Base-by-base conservation (phyloP, 2,329 filamentous ascomycete species). In the Thielaviopsis musarum region DNA sequence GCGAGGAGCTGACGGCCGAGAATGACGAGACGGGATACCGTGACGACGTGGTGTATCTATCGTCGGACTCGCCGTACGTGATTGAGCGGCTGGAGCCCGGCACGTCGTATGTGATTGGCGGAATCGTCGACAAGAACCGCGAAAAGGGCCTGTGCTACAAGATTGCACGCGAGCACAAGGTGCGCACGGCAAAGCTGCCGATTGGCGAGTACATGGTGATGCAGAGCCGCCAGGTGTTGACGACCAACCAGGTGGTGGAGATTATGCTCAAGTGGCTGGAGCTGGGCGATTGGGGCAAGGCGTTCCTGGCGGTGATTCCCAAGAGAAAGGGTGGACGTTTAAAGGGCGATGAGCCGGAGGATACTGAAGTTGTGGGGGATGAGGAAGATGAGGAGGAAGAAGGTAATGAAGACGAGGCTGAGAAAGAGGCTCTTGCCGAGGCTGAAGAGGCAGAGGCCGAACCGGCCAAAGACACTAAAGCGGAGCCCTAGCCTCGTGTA, bases 171-270 rank as follows among this genome's bases (percentile, higher is more conserved):
- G 81, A 85, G 59, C 78, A 78, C 63, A 87, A 87, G 0, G 82
- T 98, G 65, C 85, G 85, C 64, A 97, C 93, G 0, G 93, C 91
- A 1, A 91, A 89, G 69, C 71, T 98, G 59, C 93, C 93, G 0
- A 97, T 98, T 66, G 89, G 90, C n/a, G 84, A 97, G 63, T 97
- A 88, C 70, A 85, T 98, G 76, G 80, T 89, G 64, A 94, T 98
- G 87, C 80, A 84, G 59, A 91, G 86, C 66, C 82, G 93, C 34
- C 82, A 85, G 65, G 88, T 98, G 4, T 74, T 98, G 60, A 85
- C 91, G 3, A 96, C 91, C 7, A 98, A 97, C 68, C 93, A 98
- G 67, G 93, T 98, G 1, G 81, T 93, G 54, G 91, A 97, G 72
- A 97, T 98, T 63, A 95, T 98, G 88, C 73, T 95, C 53, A 84